A percentile compares a stretch with the other conserved stretches of the same genome.
phyloP scores from a whole-genome alignment of 179 eudicot genomes.

The Heliamphora ciliata region DNA sequence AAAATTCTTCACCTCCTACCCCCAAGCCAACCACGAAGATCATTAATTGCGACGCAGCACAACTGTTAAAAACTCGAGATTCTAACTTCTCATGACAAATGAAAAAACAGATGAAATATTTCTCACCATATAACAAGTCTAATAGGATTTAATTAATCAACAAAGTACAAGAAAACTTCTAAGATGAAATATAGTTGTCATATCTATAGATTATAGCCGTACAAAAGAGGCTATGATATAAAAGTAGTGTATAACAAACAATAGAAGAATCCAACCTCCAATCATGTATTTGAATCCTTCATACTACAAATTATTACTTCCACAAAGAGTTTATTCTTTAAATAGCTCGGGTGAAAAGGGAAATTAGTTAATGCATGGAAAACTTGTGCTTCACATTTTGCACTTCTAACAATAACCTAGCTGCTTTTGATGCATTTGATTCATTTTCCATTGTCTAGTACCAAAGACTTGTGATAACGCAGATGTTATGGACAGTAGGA shows the following conservation, averaged over 20 bases:
- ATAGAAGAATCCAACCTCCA: neutral
- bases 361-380: neutral
- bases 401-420: neutral
- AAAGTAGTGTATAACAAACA: neutral
- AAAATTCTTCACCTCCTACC: neutral
- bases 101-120: neutral
- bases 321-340: neutral
- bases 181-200: neutral
- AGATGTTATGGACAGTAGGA: neutral
- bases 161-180: neutral
- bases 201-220: neutral
- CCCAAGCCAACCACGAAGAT: neutral
- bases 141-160: neutral
- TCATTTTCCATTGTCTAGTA: neutral
- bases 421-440: neutral
- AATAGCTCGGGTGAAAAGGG: neutral
- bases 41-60: neutral
- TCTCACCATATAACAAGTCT: neutral
- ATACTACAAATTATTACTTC: neutral
- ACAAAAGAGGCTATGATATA: neutral
- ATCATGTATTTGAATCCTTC: neutral
- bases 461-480: neutral
- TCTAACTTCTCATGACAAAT: neutral
- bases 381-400: neutral
- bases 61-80: neutral